Evolutionary conservation across 164 flowering plant genomes (phyloP), one percentile per base, ranked within the genome.

Genomic region (Nymphaea thermarum): DNA sequence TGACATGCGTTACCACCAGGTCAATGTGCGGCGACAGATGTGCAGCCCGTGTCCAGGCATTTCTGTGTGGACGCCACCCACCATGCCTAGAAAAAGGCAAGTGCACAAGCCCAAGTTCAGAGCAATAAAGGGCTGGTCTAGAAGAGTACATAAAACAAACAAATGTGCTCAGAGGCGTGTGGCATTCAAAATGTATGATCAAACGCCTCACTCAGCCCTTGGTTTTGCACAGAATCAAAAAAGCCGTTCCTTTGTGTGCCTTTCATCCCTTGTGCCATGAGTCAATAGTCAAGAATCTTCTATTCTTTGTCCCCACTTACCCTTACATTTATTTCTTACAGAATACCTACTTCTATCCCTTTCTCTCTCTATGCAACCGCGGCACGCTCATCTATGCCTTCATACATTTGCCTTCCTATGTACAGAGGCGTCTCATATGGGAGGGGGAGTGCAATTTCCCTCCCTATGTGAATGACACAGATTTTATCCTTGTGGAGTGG

Each of bases 401-500:
- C 55, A 47, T 12, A 47, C 4, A 4, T 4, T 12, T 47, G 47
- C 61, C 47, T 41, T n/a, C 2, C 6, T 61, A 2, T 25, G 7
- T 8, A 4, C 18, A 6, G n/a, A 61, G 18, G 10, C 18, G 3
- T 25, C 7, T n/a, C 7, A n/a, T 7, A n/a, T n/a, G 41, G 16
- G 41, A 61, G 16, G 63, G 41, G 16, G 5, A 25, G 36, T n/a
- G 63, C 18, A 61, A 61, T n/a, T n/a, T 7, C 5, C 16, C 16
- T 2, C 41, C 7, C 16, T n/a, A n/a, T 61, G 41, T n/a, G 7
- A n/a, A n/a, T 25, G 41, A 61, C 63, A n/a, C 2, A 61, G 16
- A 5, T n/a, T n/a, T n/a, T n/a, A 61, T 61, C 41, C 63, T 3
- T 61, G 15, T 43, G 42, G 69, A 47, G 55, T 62, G 69, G 63